Evolutionary conservation across 345 rosid genomes (phyloP).

Genomic region (Gynandropsis gynandra): DNA sequence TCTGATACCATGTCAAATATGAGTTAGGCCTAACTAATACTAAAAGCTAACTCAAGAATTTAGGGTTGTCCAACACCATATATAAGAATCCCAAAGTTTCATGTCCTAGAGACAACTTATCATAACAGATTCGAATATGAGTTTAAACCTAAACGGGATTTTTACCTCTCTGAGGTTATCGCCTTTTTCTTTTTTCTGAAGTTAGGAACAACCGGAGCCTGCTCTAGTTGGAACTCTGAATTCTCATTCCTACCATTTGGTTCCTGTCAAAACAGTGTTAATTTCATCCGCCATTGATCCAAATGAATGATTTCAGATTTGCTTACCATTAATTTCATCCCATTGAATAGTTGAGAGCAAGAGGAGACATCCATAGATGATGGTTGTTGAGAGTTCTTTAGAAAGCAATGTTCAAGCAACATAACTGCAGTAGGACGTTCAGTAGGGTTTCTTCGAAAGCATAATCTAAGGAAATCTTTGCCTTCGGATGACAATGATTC

Average conservation of each 20-base stretch:
- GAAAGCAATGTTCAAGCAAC: constrained; percentile 72
- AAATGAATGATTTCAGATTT: constrained; percentile 1
- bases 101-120: too few relatives aligned
- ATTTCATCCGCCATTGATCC: background rate
- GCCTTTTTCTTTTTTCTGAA: constrained; percentile 15
- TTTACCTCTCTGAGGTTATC: constrained; percentile 45
- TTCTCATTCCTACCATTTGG: constrained; percentile 31
- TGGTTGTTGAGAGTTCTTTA: constrained; percentile 38
- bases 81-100: too few relatives aligned
- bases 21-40: too few relatives aligned
- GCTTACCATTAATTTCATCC: constrained; percentile 46
- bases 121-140: too few relatives aligned
- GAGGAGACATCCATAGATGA: constrained; percentile 29
- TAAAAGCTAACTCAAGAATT: too few relatives aligned
- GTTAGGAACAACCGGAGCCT: constrained; percentile 19
- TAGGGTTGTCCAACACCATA: too few relatives aligned
- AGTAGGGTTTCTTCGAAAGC: constrained; percentile 87
- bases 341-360: constrained; percentile 29
- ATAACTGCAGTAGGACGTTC: constrained; percentile 65
- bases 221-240: constrained; percentile 39
- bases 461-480: constrained; percentile 69
- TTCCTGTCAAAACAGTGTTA: constrained; percentile 35
- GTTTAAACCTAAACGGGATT: too few relatives aligned
- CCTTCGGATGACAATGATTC: constrained; percentile 74
- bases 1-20: too few relatives aligned